These are phyloP conservation scores for Penicillium steckii DNA, from an alignment of 495 filamentous ascomycete species.

Conservation along the genomic window DNA sequence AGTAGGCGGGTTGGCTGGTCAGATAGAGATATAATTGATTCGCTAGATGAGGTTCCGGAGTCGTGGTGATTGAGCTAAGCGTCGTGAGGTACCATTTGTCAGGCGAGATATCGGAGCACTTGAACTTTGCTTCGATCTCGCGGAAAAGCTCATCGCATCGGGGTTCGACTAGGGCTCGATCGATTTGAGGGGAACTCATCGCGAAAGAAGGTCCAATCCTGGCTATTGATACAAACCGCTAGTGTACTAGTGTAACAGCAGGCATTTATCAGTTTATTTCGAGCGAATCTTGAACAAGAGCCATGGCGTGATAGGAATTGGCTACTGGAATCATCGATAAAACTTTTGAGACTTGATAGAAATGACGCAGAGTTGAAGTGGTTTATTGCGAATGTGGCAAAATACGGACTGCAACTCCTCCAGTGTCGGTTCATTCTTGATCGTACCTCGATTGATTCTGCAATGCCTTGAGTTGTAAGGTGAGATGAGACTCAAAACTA, in stretches of 20 bases:
- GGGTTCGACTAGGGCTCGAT: not conserved
- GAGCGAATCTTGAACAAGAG: not conserved
- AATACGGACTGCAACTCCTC: not conserved
- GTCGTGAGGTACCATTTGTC: slow-evolving; percentile 21
- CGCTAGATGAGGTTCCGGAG: slow-evolving; percentile 31
- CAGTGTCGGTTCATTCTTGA: no score
- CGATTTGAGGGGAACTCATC: not conserved
- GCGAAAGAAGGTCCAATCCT: not conserved
- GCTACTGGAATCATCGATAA: no score
- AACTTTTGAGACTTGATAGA: not conserved
- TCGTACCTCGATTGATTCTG: no score
- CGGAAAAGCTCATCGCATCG: slow-evolving; percentile 11
- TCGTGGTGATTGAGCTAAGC: slow-evolving; percentile 30
- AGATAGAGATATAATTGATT: slow-evolving; percentile 43
- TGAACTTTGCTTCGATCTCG: slow-evolving; percentile 12
- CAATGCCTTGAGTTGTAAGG: no score
- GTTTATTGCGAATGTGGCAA: not conserved
- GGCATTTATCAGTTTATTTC: not conserved
- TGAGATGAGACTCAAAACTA: no score
- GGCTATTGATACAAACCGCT: not conserved
- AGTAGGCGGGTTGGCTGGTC: slow-evolving; percentile 29
- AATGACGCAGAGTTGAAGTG: slow-evolving; percentile 4
- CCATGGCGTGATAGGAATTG: no score
- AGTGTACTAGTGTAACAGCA: not conserved
- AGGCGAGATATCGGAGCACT: slow-evolving; percentile 6